Evolutionary conservation across 1,284 basidiomycete genomes (phyloP).

Genomic region (Apiotrichum mycotoxinovorans): DNA sequence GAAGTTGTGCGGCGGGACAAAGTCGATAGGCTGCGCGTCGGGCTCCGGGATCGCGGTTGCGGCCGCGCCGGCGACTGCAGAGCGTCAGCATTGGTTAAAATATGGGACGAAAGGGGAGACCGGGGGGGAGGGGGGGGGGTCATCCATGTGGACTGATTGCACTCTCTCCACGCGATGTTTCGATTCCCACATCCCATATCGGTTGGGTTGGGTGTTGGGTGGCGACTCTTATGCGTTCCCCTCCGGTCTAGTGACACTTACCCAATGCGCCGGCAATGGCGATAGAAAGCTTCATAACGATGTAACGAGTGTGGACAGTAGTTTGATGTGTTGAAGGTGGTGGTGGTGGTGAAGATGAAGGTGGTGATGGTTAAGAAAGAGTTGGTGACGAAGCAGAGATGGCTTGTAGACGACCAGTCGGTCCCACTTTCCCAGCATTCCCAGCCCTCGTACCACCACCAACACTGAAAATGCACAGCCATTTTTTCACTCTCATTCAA

Average conservation of each 20-base stretch:
- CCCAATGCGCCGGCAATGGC: conserved; percentile 7
- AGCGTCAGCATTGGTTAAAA: background rate
- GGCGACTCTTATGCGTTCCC: background rate
- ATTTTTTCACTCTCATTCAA: too few species aligned
- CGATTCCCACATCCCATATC: too few species aligned
- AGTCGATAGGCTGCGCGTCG: background rate
- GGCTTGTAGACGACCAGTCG: too few species aligned
- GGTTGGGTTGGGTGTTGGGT: background rate
- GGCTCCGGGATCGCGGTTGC: background rate
- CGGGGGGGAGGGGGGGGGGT: background rate
- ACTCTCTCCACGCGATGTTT: too few species aligned
- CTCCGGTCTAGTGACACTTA: background rate
- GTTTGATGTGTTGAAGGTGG: background rate
- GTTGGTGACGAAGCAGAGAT: too few species aligned
- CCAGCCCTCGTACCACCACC: too few species aligned
- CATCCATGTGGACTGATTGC: too few species aligned
- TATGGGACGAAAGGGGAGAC: background rate
- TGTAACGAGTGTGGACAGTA: conserved; percentile 9
- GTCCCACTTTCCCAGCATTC: too few species aligned
- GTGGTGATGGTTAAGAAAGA: background rate
- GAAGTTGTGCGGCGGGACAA: background rate
- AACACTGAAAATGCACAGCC: too few species aligned
- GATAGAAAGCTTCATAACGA: conserved; percentile 11
- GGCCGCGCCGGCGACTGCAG: background rate
- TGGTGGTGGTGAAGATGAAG: background rate